A percentile compares a stretch with the other conserved stretches of the same genome.
Evolutionary conservation across 129 eudicot genomes (phyloP).

Genomic region (Smallanthus sonchifolius): DNA sequence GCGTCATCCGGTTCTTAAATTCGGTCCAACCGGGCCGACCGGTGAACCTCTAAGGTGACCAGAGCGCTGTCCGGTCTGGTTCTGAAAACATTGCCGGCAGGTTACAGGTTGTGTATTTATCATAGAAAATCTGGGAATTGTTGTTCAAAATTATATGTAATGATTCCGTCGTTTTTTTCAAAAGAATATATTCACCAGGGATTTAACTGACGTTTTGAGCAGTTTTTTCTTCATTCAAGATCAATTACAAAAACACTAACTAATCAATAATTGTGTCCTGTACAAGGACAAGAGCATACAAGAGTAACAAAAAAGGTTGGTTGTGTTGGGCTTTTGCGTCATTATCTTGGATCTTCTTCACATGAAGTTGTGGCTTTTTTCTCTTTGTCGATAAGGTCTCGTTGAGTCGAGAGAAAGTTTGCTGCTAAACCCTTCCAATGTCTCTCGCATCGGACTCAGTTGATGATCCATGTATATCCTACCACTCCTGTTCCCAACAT

Average conservation of each 20-base stretch:
- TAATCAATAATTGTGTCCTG: constrained; percentile 18
- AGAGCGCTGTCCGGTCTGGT: too few species aligned
- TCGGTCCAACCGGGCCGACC: too few species aligned
- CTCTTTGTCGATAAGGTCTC: constrained; percentile 41
- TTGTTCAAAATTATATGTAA: too few species aligned
- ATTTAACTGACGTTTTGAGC: background rate
- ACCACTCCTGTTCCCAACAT: constrained; percentile 68
- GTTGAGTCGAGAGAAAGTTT: constrained; percentile 39
- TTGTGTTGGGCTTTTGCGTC: background rate
- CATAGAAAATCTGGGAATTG: too few species aligned
- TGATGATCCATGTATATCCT: constrained; percentile 50
- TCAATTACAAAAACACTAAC: constrained; percentile 17
- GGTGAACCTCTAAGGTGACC: too few species aligned
- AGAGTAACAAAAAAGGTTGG: constrained; percentile 8
- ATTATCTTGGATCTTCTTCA: constrained; percentile 24
- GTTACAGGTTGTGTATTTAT: too few species aligned
- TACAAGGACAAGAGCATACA: constrained; percentile 36
- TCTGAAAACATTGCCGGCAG: too few species aligned
- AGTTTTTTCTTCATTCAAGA: background rate
- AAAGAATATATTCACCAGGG: background rate
- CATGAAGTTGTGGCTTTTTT: constrained; percentile 34
- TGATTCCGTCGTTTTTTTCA: background rate
- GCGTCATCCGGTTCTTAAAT: too few species aligned
- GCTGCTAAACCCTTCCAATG: constrained; percentile 26
- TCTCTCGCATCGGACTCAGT: constrained; percentile 36